phyloP scores from a whole-genome alignment of 768 basidiomycete genomes.

The Phylloporus rhodoxanthus region DNA sequence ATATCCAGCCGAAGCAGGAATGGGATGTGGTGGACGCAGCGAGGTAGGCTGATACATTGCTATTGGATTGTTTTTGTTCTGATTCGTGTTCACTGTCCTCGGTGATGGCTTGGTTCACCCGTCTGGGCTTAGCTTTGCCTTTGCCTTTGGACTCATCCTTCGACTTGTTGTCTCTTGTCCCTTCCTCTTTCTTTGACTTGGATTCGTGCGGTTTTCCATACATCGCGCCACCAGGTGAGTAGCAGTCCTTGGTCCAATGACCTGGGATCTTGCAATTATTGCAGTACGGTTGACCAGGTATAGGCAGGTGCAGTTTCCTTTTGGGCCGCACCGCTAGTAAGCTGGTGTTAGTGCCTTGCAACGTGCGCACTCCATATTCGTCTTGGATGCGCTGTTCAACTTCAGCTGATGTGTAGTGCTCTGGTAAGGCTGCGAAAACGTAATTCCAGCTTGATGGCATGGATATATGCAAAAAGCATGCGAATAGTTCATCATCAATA shows the following conservation, averaged over 20 bases:
- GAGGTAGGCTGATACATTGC: not conserved
- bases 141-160: not conserved
- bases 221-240: not conserved
- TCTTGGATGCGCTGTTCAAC: conserved; percentile 2
- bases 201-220: not conserved
- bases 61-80: not conserved
- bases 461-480: conserved; percentile 14
- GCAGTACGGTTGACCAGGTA: no score
- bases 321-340: not conserved
- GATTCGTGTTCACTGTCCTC: not conserved
- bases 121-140: not conserved
- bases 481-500: not conserved
- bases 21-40: not conserved
- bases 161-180: no score
- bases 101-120: not conserved
- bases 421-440: conserved; percentile 7
- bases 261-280: not conserved
- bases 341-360: not conserved
- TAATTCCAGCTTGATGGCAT: conserved; percentile 14
- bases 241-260: not conserved
- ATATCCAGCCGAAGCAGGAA: conserved; percentile 5
- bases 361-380: not conserved
- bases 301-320: not conserved
- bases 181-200: not conserved
- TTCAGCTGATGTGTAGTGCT: conserved; percentile 9